These are phyloP conservation scores for Tetradesmus lagerheimii DNA, from an alignment of 139 green algal species.

Conservation along the genomic window DNA sequence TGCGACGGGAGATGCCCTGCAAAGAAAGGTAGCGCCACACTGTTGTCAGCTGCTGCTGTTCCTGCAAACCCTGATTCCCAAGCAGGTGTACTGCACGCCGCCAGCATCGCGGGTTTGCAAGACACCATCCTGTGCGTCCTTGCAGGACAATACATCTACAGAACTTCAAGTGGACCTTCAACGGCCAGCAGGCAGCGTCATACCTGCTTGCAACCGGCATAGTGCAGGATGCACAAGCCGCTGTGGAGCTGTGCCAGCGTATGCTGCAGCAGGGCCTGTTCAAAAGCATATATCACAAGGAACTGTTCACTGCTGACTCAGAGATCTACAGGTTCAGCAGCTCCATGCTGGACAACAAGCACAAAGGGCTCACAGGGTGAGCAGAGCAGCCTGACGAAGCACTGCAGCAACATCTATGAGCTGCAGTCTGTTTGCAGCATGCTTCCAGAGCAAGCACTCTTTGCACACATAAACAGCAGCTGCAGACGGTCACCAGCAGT, in stretches of 20 bases:
- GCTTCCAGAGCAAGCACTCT: background rate
- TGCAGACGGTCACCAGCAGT: background rate
- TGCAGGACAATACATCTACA: constrained; percentile 50
- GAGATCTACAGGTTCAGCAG: constrained; percentile 44
- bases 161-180: constrained; percentile 48
- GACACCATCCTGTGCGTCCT: background rate
- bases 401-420: background rate
- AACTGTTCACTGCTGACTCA: constrained; percentile 32
- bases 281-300: constrained; percentile 45
- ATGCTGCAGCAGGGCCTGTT: constrained; percentile 49
- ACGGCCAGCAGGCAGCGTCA: constrained; percentile 41
- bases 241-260: constrained; percentile 43
- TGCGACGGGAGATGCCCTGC: constrained; percentile 12
- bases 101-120: background rate
- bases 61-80: background rate
- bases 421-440: background rate
- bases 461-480: background rate
- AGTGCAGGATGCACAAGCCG: constrained; percentile 3
- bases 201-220: constrained; percentile 28
- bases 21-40: constrained; percentile 25
- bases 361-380: constrained; percentile 16
- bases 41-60: background rate
- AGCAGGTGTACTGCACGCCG: background rate
- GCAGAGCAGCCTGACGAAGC: background rate
- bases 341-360: constrained; percentile 25